These are phyloP conservation scores for Nemania diffusa DNA, from an alignment of 2,329 filamentous ascomycete genomes.

Conservation along the genomic window DNA sequence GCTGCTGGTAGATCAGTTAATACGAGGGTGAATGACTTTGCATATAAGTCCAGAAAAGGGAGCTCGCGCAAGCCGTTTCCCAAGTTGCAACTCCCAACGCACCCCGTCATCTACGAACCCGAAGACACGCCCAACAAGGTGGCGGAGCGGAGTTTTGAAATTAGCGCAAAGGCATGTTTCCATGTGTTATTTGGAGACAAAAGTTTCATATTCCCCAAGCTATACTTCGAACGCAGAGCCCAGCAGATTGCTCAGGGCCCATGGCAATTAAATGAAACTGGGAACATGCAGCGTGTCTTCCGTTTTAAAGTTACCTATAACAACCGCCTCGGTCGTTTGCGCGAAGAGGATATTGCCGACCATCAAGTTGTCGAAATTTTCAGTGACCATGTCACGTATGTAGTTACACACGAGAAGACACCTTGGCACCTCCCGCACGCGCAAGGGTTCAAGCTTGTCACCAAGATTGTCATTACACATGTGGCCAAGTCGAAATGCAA, in stretches of 20 bases:
- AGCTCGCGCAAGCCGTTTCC: slow-evolving; percentile 57
- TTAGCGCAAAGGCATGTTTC: slow-evolving; percentile 93
- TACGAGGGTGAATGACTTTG: slow-evolving; percentile 50
- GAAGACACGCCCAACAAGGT: slow-evolving; percentile 80
- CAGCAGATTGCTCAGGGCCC: slow-evolving; percentile 86
- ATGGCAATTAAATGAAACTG: slow-evolving; percentile 78
- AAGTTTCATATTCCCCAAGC: slow-evolving; percentile 89
- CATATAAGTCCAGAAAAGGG: slow-evolving; percentile 51
- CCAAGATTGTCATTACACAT: slow-evolving; percentile 93
- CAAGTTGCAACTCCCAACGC: slow-evolving; percentile 84
- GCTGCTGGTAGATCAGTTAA: slow-evolving; percentile 53
- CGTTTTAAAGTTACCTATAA: slow-evolving; percentile 78
- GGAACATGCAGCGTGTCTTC: slow-evolving; percentile 80
- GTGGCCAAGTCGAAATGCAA: slow-evolving; percentile 92
- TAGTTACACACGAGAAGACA: slow-evolving; percentile 70
- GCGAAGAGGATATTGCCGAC: slow-evolving; percentile 75
- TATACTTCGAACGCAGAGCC: slow-evolving; percentile 85
- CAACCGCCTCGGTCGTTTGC: slow-evolving; percentile 71
- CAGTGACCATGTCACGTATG: slow-evolving; percentile 77
- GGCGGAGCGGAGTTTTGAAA: slow-evolving; percentile 84
- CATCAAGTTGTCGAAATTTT: slow-evolving; percentile 87
- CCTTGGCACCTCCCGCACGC: slow-evolving; percentile 88
- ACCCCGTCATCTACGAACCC: slow-evolving; percentile 85
- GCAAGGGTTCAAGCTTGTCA: slow-evolving; percentile 81
- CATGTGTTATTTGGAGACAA: slow-evolving; percentile 97